Evolutionary conservation across 2,329 filamentous ascomycete species (phyloP), one percentile per base, ranked within the genome.

Genomic region (Trichoderma koningiopsis): DNA sequence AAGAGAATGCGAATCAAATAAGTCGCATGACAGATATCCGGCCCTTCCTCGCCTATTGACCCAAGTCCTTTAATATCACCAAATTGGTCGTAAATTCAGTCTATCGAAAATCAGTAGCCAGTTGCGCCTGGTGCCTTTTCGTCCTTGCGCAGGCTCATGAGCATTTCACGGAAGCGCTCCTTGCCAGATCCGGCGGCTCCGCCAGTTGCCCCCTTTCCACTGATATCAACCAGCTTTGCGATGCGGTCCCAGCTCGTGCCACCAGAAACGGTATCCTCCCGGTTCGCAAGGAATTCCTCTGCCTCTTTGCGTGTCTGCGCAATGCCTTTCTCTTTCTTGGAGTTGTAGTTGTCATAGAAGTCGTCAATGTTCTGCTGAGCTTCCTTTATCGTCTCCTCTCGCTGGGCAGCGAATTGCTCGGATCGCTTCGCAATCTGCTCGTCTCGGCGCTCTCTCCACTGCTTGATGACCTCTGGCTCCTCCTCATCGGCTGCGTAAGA

Each of bases 271-370:
- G 94, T 97, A 79, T 98, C 94, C 79, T 99, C 95, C 71, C 94
- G 89, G 80, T 86, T 94, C 67, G 88, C 90, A 58, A 98, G 83
- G 81, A 98, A 99, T 78, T 97, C 90, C 77, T 98, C 95, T 7
- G 95, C 96, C 75, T 99, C 96, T 80, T 92, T 91, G 76, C 91
- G 89, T 68, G 95, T 96, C 84, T 97, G 93, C 27, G 91, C 86
- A 74, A 97, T 91, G 70, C 88, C 89, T 87, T 98, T 98, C 80
- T 99, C 96, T 80, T 96, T 95, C 84, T 97, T 97, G 81, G 91
- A 90, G 85, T 98, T 98, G 86, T 99, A 99, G 82, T 97, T 97
- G 78, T 97, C 94, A 85, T 99, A 99, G 83, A 98, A 99, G 80
- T 97, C 96, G 79, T 99, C 96, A 73, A 99, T 97, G 80, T 96